Percentiles rank a stretch among this genome's conserved stretches.
Conservation (phyloP, 805 yeast genomes). For the Wickerhamomyces bisporus region DNA sequence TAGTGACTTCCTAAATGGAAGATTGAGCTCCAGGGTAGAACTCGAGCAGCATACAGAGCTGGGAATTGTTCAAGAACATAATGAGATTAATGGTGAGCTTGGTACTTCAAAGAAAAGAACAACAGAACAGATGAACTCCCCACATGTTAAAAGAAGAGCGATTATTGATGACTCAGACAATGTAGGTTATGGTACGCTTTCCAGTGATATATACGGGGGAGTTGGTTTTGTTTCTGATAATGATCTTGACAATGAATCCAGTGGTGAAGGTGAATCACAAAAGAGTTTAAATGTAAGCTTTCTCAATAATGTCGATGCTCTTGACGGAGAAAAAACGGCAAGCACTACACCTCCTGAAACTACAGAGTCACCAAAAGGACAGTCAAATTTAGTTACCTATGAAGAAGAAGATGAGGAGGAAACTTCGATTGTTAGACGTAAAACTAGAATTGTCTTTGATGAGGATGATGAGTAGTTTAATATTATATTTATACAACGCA, state of each 20-base stretch:
- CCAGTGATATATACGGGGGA: background rate
- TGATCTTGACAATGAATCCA: slow-evolving; percentile 2
- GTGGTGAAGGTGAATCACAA: too few species aligned
- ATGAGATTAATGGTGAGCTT: too few species aligned
- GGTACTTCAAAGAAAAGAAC: slow-evolving; percentile 1
- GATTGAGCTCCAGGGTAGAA: background rate
- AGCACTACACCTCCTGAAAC: too few species aligned
- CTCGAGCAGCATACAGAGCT: background rate
- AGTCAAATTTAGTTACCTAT: too few species aligned
- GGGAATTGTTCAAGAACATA: too few species aligned
- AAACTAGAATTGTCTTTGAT: slow-evolving; percentile 6
- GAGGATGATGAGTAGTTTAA: slow-evolving; percentile 10
- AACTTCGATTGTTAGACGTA: background rate
- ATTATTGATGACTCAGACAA: slow-evolving; percentile 3
- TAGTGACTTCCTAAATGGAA: slow-evolving; percentile 7
- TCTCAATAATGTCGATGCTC: too few species aligned
- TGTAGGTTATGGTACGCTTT: too few species aligned
- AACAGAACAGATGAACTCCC: slow-evolving; percentile 6
- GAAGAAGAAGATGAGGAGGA: slow-evolving; percentile 2
- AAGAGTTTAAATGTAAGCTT: too few species aligned
- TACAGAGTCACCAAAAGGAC: too few species aligned
- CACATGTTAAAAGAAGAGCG: slow-evolving; percentile 5
- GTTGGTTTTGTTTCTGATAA: slow-evolving; percentile 2
- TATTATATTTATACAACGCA: slow-evolving; percentile 11
- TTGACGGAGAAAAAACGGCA: too few species aligned